Conservation (phyloP, 2,329 filamentous ascomycete genomes). For the Arachnopeziza araneosa region DNA sequence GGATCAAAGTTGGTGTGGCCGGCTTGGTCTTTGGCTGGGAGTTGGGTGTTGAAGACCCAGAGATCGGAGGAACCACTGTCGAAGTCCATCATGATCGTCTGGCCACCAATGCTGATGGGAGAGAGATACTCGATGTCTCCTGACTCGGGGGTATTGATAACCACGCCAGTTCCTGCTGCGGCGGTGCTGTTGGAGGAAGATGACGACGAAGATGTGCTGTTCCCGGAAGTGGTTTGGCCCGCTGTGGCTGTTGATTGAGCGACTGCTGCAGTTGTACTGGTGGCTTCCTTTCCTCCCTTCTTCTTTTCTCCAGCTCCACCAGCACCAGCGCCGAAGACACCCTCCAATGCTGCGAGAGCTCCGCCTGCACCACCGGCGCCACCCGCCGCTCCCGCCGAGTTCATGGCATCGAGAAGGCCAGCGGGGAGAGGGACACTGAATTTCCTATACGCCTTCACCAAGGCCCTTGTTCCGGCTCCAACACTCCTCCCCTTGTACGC, state of each 20-base stretch:
- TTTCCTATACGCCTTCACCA: conserved; percentile 64
- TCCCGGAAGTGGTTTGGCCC: background rate
- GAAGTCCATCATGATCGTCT: conserved; percentile 31
- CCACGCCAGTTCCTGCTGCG: conserved; percentile 45
- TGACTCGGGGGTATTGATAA: conserved; percentile 57
- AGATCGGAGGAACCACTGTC: conserved; percentile 32
- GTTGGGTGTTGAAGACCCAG: conserved; percentile 33
- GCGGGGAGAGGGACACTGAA: conserved; percentile 51
- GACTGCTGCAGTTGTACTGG: conserved; percentile 2
- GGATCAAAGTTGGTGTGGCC: conserved; percentile 30
- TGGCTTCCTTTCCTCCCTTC: conserved; percentile 1
- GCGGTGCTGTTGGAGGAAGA: conserved; percentile 26
- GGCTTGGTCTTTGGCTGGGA: conserved; percentile 23
- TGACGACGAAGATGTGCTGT: conserved; percentile 2
- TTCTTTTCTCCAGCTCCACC: conserved; percentile 6
- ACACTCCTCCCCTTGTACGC: conserved; percentile 37
- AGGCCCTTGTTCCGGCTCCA: conserved; percentile 38
- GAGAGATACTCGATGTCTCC: conserved; percentile 27
- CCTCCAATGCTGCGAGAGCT: conserved; percentile 2
- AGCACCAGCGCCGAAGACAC: background rate
- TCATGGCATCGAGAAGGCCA: conserved; percentile 35
- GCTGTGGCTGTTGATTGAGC: conserved; percentile 11
- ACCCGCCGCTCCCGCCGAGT: conserved; percentile 6
- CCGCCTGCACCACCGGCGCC: conserved; percentile 1
- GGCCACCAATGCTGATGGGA: conserved; percentile 28